Evolutionary conservation across 1,139 yeast species (phyloP).

Genomic region (Yamadazyma atlantica): DNA sequence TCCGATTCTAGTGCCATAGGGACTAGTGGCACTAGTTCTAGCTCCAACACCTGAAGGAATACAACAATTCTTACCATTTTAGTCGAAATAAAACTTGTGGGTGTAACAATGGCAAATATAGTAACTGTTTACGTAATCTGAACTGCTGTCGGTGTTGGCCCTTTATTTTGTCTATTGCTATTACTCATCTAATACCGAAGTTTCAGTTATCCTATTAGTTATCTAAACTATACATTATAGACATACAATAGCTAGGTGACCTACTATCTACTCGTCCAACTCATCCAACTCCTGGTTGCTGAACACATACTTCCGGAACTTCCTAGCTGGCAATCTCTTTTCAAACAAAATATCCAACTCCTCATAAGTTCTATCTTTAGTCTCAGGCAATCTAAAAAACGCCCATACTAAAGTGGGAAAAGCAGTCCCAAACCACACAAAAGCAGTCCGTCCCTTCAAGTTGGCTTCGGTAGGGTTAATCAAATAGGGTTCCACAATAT

Average conservation of each 20-base stretch:
- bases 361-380: constrained; percentile 53
- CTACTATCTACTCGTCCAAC: not conserved
- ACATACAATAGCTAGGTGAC: too few species aligned
- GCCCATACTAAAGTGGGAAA: constrained; percentile 40
- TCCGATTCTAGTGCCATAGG: too few species aligned
- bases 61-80: too few species aligned
- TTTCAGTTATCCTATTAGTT: not conserved
- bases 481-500: constrained; percentile 53
- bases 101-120: too few species aligned
- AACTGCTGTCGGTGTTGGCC: not conserved
- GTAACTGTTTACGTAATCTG: too few species aligned
- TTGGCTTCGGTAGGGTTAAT: constrained; percentile 53
- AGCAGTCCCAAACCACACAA: constrained; percentile 53
- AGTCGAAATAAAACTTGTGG: too few species aligned
- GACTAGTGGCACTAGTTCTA: too few species aligned
- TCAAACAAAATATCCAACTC: constrained; percentile 55
- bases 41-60: too few species aligned
- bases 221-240: not conserved
- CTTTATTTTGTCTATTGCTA: not conserved
- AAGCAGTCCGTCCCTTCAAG: constrained; percentile 57
- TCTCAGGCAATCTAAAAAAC: constrained; percentile 56
- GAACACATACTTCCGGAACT: constrained; percentile 14
- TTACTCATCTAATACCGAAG: not conserved
- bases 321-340: constrained; percentile 42
- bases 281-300: not conserved